Evolutionary conservation across 2,329 filamentous ascomycete species (phyloP), one percentile per base, ranked within the genome.

Genomic region (Tolypocladium endophyticum): DNA sequence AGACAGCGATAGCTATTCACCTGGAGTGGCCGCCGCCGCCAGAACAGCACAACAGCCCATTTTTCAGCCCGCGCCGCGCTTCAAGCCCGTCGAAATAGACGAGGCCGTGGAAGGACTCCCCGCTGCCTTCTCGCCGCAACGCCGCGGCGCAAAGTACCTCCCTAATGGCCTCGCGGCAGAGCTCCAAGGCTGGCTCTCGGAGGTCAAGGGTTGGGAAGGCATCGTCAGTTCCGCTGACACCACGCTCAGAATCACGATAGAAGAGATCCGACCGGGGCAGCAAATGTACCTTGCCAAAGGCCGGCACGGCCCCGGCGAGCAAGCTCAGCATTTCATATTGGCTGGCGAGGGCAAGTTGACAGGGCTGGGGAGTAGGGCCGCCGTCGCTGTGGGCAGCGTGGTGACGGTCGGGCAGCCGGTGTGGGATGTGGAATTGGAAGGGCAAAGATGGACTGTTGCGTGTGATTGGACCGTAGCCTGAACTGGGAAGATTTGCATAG

Each of bases 161-260:
- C 57, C 71, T 4, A 70, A 71, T 23, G 76, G 76, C 0, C 64
- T 77, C 28, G 75, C 76, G 1, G 71, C 74, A 2, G 69, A 70
- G 53, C 66, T 77, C 8, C 76, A 77, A 61, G 70, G 71, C 18
- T 75, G 74, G 73, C 66, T 77, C 12, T 75, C 76, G 0, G 73
- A 77, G 28, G 68, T 76, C 30, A 75, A 72, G 61, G 71, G 71
- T 14, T 71, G 69, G 70, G 68, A 71, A 20, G 65, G 65, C 43
- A 55, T 55, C 7, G 61, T 64, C 16, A 23, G 6, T n/a, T 14
- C 38, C n/a, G 59, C 18, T 7, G 58, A 58, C 12, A 56, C 64
- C 6, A 63, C 59, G 1, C 60, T 69, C 41, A 67, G 62, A 14
- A 63, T 77, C 20, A 60, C 47, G 4, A 64, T 76, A 8, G 67